These are phyloP conservation scores for Calophaca sinica DNA, from an alignment of 306 rosid species.

Conservation along the genomic window DNA sequence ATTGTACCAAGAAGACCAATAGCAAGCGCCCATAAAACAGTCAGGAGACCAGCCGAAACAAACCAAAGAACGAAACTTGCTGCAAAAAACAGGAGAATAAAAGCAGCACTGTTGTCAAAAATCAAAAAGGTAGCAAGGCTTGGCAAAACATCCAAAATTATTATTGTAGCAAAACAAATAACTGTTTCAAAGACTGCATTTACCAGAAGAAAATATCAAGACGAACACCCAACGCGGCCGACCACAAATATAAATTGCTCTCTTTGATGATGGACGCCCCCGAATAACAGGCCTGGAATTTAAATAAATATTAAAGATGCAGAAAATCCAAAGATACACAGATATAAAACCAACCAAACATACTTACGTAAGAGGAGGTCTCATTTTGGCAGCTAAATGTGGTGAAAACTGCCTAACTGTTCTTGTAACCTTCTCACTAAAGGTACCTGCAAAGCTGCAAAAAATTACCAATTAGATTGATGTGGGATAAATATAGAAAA, in stretches of 20 bases:
- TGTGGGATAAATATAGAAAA: slow-evolving; percentile 5
- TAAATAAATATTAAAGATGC: slow-evolving; percentile 40
- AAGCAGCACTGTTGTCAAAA: slow-evolving; percentile 10
- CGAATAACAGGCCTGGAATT: slow-evolving; percentile 95
- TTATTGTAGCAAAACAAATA: slow-evolving; percentile 28
- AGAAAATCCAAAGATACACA: slow-evolving; percentile 10
- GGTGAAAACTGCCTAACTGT: slow-evolving; percentile 93
- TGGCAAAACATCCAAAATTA: slow-evolving; percentile 31
- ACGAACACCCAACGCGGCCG: slow-evolving; percentile 95
- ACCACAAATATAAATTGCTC: slow-evolving; percentile 88
- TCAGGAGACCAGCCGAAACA: slow-evolving; percentile 81
- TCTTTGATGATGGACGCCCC: slow-evolving; percentile 95
- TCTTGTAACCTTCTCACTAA: slow-evolving; percentile 91
- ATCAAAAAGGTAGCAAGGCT: slow-evolving; percentile 1
- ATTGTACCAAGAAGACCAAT: slow-evolving; percentile 86
- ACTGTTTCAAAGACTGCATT: slow-evolving; percentile 27
- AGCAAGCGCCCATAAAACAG: slow-evolving; percentile 82
- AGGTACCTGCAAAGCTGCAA: slow-evolving; percentile 96
- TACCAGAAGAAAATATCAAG: slow-evolving; percentile 80
- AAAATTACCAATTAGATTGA: slow-evolving; percentile 32
- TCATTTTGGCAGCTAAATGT: slow-evolving; percentile 96
- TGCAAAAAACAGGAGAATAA: slow-evolving; percentile 43
- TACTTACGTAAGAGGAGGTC: slow-evolving; percentile 96
- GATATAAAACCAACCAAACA: slow-evolving; percentile 40
- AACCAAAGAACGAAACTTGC: slow-evolving; percentile 89